Evolutionary conservation across 345 rosid genomes (phyloP).

Genomic region (Eutrema japonicum): DNA sequence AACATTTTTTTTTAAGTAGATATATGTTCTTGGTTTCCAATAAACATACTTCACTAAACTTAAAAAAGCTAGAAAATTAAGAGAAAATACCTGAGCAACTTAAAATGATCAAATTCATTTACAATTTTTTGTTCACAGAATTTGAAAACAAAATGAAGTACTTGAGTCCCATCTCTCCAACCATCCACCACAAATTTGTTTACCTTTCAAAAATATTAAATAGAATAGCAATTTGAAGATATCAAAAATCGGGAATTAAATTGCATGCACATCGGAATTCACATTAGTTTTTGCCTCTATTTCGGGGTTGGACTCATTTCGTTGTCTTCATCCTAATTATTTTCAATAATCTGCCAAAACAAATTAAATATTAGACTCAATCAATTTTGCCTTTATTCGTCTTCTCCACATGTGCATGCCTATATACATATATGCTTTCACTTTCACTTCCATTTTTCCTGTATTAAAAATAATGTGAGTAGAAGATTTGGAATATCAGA

Average conservation of each 20-base stretch:
- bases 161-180: conserved; percentile 2
- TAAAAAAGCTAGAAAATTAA: neutral
- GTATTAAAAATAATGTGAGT: neutral
- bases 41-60: neutral
- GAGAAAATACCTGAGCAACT: neutral
- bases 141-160: neutral
- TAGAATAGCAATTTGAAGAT: conserved; percentile 32
- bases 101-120: conserved; percentile 18
- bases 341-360: conserved; percentile 40
- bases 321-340: conserved; percentile 28
- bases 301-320: conserved; percentile 22
- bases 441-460: conserved; percentile 2
- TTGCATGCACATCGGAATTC: conserved; percentile 41
- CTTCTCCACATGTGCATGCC: conserved; percentile 30
- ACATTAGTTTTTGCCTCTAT: conserved; percentile 32
- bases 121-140: conserved; percentile 7
- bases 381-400: conserved; percentile 18
- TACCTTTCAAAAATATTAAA: conserved; percentile 31
- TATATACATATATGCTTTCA: conserved; percentile 22
- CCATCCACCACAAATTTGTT: conserved; percentile 18
- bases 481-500: conserved; percentile 28
- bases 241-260: conserved; percentile 23
- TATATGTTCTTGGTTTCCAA: neutral
- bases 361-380: neutral
- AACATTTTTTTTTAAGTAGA: neutral